Base-by-base conservation (phyloP, 768 basidiomycete species). In the Gloeopeniophorella convolvens region DNA sequence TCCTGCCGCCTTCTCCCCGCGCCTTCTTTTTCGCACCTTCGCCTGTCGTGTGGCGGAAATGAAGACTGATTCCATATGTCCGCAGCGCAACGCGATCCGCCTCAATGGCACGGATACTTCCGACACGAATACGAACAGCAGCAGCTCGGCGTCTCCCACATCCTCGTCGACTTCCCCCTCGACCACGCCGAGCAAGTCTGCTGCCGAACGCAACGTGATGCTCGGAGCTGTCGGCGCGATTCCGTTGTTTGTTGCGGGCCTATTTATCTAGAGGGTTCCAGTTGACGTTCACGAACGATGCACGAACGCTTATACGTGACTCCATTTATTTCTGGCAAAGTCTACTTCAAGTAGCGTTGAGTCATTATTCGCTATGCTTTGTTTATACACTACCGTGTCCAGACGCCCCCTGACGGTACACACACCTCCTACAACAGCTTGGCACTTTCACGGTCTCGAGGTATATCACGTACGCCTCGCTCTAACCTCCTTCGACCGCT, bases 71-170 rank as follows among this genome's bases (percentile, higher is more conserved):
- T 28, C 42, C 5, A 5, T 39, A 32, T 39, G 41, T 55, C 32
- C 55, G n/a, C 45, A 82, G 79, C 72, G 78, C 42, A 82, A 80
- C 55, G 79, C 80, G 13, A 59, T 70, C 34, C 72, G 79, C 15
- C 63, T 83, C 54, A 79, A 82, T 54, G 79, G 80, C 24, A 79
- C 77, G 4, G 58, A 53, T 35, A 37, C 63, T 10, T 49, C 51
- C 15, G 15, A 27, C 16, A 12, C 16, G 23, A 33, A 34, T 13
- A 21, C 33, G 21, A 50, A 48, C 2, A 41, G 44, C 39, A 46
- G 33, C 31, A 34, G 55, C 15, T 49, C 50, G 51, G 52, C 34
- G 44, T 50, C 23, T 32, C 52, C 24, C 33, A 33, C 45, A 49
- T 46, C 47, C 36, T 57, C 46, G 51, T 45, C 54, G 30, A 30